A percentile compares a stretch with the other conserved stretches of the same genome.
phyloP scores from a whole-genome alignment of 2,329 filamentous ascomycete genomes.

The Coniochaeta sp. region DNA sequence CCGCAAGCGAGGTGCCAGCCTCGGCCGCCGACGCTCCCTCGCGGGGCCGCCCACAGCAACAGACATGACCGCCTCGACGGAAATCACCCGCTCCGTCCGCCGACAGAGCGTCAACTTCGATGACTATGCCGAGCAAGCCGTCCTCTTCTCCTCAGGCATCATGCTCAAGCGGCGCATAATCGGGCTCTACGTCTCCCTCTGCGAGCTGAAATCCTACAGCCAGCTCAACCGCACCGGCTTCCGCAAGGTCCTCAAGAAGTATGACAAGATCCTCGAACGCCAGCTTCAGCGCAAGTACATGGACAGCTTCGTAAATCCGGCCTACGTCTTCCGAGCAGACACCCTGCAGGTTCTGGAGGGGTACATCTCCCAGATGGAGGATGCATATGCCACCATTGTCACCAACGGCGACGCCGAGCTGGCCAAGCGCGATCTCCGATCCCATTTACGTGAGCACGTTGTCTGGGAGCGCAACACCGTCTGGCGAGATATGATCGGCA shows the following conservation, averaged over 20 bases:
- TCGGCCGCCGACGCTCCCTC: constrained; percentile 24
- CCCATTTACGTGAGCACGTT: constrained; percentile 91
- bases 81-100: constrained; percentile 48
- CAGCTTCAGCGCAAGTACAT: constrained; percentile 75
- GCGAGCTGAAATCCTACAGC: constrained; percentile 91
- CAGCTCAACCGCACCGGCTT: constrained; percentile 97
- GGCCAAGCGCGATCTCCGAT: constrained; percentile 77
- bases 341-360: constrained; percentile 66
- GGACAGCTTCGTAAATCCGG: constrained; percentile 62
- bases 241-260: constrained; percentile 94
- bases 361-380: constrained; percentile 68
- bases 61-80: constrained; percentile 57
- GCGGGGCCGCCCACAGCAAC: constrained; percentile 31
- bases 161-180: constrained; percentile 90
- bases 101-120: constrained; percentile 65
- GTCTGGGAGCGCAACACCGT: constrained; percentile 99
- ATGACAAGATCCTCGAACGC: constrained; percentile 89
- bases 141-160: constrained; percentile 61
- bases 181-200: constrained; percentile 81
- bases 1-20: constrained; percentile 29
- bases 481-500: constrained; percentile 97
- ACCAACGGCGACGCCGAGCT: constrained; percentile 71
- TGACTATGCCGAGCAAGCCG: constrained; percentile 70
- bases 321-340: constrained; percentile 72
- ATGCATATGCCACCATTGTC: constrained; percentile 72